Base-by-base conservation (phyloP, 1,284 basidiomycete species). In the Ustilago trichophora region DNA sequence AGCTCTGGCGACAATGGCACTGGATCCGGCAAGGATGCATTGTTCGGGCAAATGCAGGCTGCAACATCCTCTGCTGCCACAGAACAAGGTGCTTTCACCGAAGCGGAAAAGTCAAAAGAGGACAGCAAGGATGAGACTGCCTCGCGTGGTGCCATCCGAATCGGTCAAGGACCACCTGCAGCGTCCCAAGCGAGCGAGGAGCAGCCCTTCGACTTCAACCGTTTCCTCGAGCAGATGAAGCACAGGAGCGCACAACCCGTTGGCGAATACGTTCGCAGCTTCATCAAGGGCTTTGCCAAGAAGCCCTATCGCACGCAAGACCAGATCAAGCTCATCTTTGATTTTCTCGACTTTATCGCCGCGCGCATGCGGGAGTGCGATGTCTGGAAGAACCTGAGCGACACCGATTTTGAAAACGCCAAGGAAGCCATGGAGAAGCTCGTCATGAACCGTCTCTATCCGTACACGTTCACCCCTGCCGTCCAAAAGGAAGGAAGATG, bases 401-500 rank as follows among this genome's bases (percentile, higher is more conserved):
- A 91, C 21, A 84, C 84, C 5, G 94, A 98, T 80, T 97, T 98
- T 73, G 96, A 98, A 59, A 94, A 97, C 74, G 93, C 94, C 0
- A 88, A 93, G 84, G 95, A 98, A 83, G 94, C 93, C 46, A 98
- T 98, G 92, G 95, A 98, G 85, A 98, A 98, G 83, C 87, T 98
- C 10, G 93, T 98, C 73, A 98, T 98, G 96, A 99, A 98, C 77
- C 86, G 94, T 43, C 84, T 98, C 50, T 98, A 96, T 82, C 66
- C 68, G 1, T 76, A 72, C 50, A 80, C 80, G 0, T 80, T 80
- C 44, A 69, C 75, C 10, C 80, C 78, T 11, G 78, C 80, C 11
- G 73, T 81, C 3, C 69, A 72, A 19, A 67, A 69, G 27, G 79
- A 80, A 35, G 79, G 79, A 6, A 55, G 69, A 6, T 80, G 78